Percentiles rank a stretch among this genome's conserved stretches.
Conservation (phyloP, 352 stramenopile genomes). For the Aphanomyces cochlioides region DNA sequence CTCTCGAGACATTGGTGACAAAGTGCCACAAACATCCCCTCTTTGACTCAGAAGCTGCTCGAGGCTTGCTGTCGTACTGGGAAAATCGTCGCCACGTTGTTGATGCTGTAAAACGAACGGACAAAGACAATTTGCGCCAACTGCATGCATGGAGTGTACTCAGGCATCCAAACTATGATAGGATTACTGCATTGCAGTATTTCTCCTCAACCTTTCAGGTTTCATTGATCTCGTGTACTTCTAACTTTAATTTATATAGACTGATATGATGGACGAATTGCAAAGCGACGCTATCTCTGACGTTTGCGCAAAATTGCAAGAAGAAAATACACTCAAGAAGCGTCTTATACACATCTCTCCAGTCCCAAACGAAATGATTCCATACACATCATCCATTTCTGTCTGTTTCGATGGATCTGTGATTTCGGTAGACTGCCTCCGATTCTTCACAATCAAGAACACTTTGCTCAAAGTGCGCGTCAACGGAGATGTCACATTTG, state of each 20-base stretch:
- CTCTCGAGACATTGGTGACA: background rate
- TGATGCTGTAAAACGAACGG: background rate
- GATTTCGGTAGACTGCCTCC: conserved; percentile 22
- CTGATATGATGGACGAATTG: conserved; percentile 11
- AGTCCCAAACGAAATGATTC: background rate
- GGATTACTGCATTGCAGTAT: background rate
- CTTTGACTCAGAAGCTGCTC: background rate
- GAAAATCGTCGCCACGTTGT: background rate
- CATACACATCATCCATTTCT: background rate
- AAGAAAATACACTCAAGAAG: conserved; percentile 17
- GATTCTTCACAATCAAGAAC: conserved; percentile 28
- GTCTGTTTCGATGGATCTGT: conserved; percentile 18
- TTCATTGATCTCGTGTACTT: background rate
- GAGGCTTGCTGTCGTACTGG: conserved; percentile 4
- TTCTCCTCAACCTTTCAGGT: conserved; percentile 11
- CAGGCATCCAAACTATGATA: background rate
- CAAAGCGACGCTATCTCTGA: background rate
- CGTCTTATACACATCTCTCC: conserved; percentile 12
- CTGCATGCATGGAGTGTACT: conserved; percentile 25
- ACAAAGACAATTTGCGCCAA: conserved; percentile 10
- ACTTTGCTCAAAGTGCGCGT: conserved; percentile 8
- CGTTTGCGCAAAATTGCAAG: background rate
- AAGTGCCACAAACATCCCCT: background rate
- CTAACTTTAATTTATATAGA: background rate
- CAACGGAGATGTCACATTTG: conserved; percentile 4